A percentile compares a stretch with the other conserved stretches of the same genome.
These are phyloP conservation scores for Cytospora mali DNA, from an alignment of 2,329 filamentous ascomycete genomes.

Conservation along the genomic window DNA sequence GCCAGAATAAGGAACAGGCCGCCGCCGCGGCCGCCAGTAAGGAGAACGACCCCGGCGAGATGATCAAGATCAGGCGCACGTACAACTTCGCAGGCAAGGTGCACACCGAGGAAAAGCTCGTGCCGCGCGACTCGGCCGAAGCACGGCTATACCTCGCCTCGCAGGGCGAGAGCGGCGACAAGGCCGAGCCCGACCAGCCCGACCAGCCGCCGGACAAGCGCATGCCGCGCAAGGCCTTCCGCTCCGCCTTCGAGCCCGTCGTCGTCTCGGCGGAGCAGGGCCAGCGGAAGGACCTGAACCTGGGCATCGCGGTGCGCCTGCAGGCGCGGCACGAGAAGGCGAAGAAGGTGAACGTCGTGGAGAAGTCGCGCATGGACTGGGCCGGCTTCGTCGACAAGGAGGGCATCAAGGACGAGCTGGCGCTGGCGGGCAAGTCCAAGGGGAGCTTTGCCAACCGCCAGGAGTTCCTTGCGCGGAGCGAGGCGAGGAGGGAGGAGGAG, in stretches of 20 bases:
- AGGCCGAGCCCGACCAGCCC: constrained; percentile 33
- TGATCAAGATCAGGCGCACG: constrained; percentile 68
- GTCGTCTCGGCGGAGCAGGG: constrained; percentile 45
- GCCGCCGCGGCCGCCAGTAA: background rate
- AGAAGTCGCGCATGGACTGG: constrained; percentile 76
- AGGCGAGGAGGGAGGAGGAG: constrained; percentile 64
- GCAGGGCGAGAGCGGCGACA: constrained; percentile 38
- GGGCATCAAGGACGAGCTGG: constrained; percentile 69
- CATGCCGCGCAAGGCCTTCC: constrained; percentile 58
- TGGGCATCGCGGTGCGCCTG: constrained; percentile 54
- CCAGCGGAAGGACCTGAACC: constrained; percentile 59
- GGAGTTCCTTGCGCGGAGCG: constrained; percentile 67
- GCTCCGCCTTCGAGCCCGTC: constrained; percentile 63
- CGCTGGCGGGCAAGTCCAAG: constrained; percentile 66
- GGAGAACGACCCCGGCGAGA: constrained; percentile 38
- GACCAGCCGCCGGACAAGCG: constrained; percentile 43
- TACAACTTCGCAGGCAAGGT: constrained; percentile 77
- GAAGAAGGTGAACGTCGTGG: constrained; percentile 70
- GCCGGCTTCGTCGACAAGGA: constrained; percentile 72
- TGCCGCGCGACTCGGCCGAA: constrained; percentile 66
- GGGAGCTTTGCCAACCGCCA: constrained; percentile 63
- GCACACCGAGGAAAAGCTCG: constrained; percentile 71
- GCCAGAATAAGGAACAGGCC: constrained; percentile 29
- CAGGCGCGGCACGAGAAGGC: constrained; percentile 50
- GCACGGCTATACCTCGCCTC: constrained; percentile 65